A percentile compares a stretch with the other conserved stretches of the same genome.
Evolutionary conservation across 345 rosid genomes (phyloP).

Genomic region (Cochlearia excelsa): DNA sequence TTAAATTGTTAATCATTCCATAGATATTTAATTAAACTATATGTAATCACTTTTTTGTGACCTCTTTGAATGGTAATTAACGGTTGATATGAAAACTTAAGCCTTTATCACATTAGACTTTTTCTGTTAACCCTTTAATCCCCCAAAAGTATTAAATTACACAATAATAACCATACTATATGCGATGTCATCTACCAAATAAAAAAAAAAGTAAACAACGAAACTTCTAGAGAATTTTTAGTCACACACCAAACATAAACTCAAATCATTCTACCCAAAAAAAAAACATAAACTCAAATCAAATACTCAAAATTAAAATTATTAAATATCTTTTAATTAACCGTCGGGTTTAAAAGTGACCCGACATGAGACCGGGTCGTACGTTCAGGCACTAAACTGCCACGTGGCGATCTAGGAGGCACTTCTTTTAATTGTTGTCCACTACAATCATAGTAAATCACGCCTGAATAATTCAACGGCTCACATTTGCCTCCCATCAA

Average conservation of each 20-base stretch:
- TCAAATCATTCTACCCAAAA: neutral
- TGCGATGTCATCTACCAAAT: conserved; percentile 15
- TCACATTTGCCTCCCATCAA: conserved; percentile 95
- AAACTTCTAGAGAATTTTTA: conserved; percentile 13
- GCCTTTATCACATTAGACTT: conserved; percentile 1
- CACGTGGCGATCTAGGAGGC: conserved; percentile 78
- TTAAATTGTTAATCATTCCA: neutral
- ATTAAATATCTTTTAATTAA: conserved; percentile 13
- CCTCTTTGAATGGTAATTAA: neutral
- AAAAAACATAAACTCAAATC: conserved; percentile 8
- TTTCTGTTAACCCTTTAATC: neutral
- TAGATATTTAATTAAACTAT: neutral
- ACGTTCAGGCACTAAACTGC: conserved; percentile 58
- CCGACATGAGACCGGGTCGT: conserved; percentile 31
- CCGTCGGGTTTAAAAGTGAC: conserved; percentile 31
- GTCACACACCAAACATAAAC: conserved; percentile 14
- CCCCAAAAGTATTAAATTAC: conserved; percentile 7
- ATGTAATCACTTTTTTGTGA: conserved; percentile 3
- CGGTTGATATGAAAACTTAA: conserved; percentile 11
- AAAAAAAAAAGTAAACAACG: conserved; percentile 1
- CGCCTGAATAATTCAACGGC: conserved; percentile 91
- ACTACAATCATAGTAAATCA: conserved; percentile 64
- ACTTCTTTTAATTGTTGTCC: conserved; percentile 60
- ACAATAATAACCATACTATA: conserved; percentile 9
- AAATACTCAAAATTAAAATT: conserved; percentile 11